Conservation (phyloP, 306 rosid genomes). For the Gastrolobium bilobum region DNA sequence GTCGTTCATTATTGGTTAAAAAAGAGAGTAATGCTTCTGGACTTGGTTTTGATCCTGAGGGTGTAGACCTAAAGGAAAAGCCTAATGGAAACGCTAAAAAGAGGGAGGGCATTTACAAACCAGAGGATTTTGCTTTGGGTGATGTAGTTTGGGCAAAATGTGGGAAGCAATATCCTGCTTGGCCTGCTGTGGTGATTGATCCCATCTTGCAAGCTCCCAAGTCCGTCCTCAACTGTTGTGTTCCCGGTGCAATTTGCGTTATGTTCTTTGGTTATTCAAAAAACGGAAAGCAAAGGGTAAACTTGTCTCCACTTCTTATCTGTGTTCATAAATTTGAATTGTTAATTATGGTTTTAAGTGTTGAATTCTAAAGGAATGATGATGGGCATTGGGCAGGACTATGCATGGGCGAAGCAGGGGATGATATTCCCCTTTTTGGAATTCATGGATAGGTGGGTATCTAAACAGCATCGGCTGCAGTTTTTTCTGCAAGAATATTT, state of each 20-base stretch:
- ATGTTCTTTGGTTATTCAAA: slow-evolving; percentile 94
- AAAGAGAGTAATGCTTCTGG: slow-evolving; percentile 39
- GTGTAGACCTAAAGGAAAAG: no score
- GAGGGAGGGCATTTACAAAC: slow-evolving; percentile 59
- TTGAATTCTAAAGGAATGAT: slow-evolving; percentile 43
- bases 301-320: neutral
- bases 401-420: slow-evolving; percentile 94
- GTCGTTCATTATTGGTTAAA: slow-evolving; percentile 44
- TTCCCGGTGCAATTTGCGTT: slow-evolving; percentile 79
- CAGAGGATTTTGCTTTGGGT: slow-evolving; percentile 74
- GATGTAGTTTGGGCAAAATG: slow-evolving; percentile 95
- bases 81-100: slow-evolving; percentile 51
- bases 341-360: slow-evolving; percentile 4
- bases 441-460: slow-evolving; percentile 83
- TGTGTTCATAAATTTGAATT: neutral
- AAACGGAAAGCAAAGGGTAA: slow-evolving; percentile 85
- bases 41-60: slow-evolving; percentile 36
- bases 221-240: slow-evolving; percentile 68
- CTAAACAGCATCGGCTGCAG: slow-evolving; percentile 6
- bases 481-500: slow-evolving; percentile 24
- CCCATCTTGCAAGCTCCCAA: slow-evolving; percentile 85
- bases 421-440: slow-evolving; percentile 81
- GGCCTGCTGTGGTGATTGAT: slow-evolving; percentile 93
- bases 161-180: slow-evolving; percentile 79
- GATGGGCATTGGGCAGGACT: slow-evolving; percentile 73